Evolutionary conservation across 2,329 filamentous ascomycete genomes (phyloP).

Genomic region (Coniochaeta hoffmannii): DNA sequence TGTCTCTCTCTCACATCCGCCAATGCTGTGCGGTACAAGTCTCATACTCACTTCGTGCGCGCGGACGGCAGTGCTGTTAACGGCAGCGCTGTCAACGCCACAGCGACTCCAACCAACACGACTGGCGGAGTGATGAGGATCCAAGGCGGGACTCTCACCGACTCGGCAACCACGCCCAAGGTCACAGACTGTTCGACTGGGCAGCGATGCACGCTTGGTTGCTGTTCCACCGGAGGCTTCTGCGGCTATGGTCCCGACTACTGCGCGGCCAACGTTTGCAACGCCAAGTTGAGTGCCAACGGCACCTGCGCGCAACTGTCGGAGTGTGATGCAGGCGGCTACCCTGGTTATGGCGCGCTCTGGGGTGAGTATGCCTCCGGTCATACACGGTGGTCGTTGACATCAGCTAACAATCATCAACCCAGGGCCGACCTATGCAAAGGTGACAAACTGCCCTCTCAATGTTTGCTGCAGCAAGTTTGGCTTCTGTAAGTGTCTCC

Average conservation of each 20-base stretch:
- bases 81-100: not conserved
- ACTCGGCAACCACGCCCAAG: not conserved
- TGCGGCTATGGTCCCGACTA: not conserved
- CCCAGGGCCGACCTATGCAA: constrained; percentile 27
- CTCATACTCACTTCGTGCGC: not conserved
- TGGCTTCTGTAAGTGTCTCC: constrained; percentile 8
- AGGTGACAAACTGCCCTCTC: constrained; percentile 31
- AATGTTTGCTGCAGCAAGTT: constrained; percentile 32
- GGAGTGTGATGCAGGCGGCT: not conserved
- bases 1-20: not conserved
- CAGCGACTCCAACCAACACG: not conserved
- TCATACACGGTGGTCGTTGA: not conserved
- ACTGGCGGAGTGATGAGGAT: not conserved
- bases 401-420: not conserved
- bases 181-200: not conserved
- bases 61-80: not conserved
- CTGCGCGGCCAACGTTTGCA: not conserved
- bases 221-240: not conserved
- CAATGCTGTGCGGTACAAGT: not conserved
- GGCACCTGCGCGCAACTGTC: not conserved
- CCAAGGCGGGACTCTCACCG: not conserved
- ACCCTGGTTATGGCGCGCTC: not conserved
- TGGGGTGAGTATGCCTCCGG: not conserved
- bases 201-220: not conserved
- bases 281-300: not conserved